Percentiles rank a stretch among this genome's conserved stretches.
Conservation (phyloP, 768 basidiomycete genomes). For the Tylopilus plumbeoviolaceoides region DNA sequence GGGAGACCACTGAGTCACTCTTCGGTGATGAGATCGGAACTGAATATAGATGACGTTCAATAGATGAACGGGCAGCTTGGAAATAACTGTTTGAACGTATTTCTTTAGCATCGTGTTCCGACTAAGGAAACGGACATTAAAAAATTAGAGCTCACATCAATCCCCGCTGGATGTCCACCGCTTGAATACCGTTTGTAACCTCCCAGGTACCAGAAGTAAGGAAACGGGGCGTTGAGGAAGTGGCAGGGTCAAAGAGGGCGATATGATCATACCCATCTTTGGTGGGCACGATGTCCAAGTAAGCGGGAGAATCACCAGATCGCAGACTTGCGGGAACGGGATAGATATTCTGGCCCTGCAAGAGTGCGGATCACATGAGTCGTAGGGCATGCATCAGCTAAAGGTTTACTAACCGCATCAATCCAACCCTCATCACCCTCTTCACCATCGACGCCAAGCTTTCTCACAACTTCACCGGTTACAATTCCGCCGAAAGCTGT, state of each 20-base stretch:
- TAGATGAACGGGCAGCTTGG: slow-evolving; percentile 78
- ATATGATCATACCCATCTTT: slow-evolving; percentile 86
- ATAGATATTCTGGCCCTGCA: slow-evolving; percentile 59
- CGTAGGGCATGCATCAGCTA: slow-evolving; percentile 1
- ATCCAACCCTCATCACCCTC: slow-evolving; percentile 95
- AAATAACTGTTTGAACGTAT: slow-evolving; percentile 64
- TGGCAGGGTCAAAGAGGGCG: slow-evolving; percentile 82
- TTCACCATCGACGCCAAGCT: slow-evolving; percentile 77
- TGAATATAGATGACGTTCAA: slow-evolving; percentile 80
- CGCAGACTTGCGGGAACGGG: slow-evolving; percentile 47
- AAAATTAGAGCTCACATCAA: slow-evolving; percentile 56
- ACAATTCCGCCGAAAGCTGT: slow-evolving; percentile 26
- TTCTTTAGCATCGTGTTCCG: slow-evolving; percentile 21
- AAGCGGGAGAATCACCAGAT: slow-evolving; percentile 51
- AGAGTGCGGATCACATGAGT: slow-evolving; percentile 14
- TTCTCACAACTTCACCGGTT: slow-evolving; percentile 61
- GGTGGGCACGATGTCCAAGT: slow-evolving; percentile 87
- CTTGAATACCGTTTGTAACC: slow-evolving; percentile 69
- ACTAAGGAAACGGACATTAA: slow-evolving; percentile 30
- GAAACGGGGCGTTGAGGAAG: slow-evolving; percentile 66
- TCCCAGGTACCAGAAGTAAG: slow-evolving; percentile 91
- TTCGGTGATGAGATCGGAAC: slow-evolving; percentile 59
- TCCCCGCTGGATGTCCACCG: slow-evolving; percentile 62
- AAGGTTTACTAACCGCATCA: slow-evolving; percentile 56
- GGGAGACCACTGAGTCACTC: slow-evolving; percentile 31